Conservation (phyloP, 1,139 yeast genomes). For the Tardiomyces blankii region DNA sequence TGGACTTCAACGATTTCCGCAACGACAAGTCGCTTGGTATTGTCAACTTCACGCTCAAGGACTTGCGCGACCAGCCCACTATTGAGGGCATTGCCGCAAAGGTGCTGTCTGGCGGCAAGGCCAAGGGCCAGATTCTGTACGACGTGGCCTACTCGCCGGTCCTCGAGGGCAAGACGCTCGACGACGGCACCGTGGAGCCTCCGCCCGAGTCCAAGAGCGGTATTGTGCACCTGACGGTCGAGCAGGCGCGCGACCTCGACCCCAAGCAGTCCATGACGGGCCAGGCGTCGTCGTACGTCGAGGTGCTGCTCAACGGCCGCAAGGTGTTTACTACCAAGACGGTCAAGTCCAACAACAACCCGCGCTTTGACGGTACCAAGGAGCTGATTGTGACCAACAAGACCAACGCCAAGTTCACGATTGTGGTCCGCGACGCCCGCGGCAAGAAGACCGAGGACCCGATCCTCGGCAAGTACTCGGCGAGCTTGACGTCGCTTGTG, state of each 20-base stretch:
- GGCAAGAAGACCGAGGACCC: constrained; percentile 42
- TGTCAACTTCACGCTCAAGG: constrained; percentile 54
- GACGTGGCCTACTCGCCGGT: constrained; percentile 74
- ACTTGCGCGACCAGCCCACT: constrained; percentile 43
- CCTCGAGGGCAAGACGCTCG: constrained; percentile 59
- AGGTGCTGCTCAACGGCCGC: constrained; percentile 54
- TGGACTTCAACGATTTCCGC: constrained; percentile 67
- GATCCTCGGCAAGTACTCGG: constrained; percentile 34
- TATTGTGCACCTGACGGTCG: constrained; percentile 60
- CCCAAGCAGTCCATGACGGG: constrained; percentile 55
- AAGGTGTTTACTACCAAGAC: constrained; percentile 44
- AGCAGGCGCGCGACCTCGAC: constrained; percentile 65
- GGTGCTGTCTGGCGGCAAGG: constrained; percentile 64
- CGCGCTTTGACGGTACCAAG: constrained; percentile 52
- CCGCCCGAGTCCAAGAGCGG: constrained; percentile 94
- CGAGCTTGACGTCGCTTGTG: constrained; percentile 53
- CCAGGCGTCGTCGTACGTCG: constrained; percentile 57
- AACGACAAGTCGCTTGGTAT: constrained; percentile 77
- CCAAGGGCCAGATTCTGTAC: constrained; percentile 62
- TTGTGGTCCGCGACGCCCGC: constrained; percentile 56
- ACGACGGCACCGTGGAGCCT: constrained; percentile 78
- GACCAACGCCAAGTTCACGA: constrained; percentile 53
- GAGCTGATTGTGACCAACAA: constrained; percentile 72
- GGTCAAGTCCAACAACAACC: constrained; percentile 52
- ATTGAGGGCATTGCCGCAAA: constrained; percentile 43